Conservation (phyloP, 306 rosid genomes). For the Cucurbita pepo region DNA sequence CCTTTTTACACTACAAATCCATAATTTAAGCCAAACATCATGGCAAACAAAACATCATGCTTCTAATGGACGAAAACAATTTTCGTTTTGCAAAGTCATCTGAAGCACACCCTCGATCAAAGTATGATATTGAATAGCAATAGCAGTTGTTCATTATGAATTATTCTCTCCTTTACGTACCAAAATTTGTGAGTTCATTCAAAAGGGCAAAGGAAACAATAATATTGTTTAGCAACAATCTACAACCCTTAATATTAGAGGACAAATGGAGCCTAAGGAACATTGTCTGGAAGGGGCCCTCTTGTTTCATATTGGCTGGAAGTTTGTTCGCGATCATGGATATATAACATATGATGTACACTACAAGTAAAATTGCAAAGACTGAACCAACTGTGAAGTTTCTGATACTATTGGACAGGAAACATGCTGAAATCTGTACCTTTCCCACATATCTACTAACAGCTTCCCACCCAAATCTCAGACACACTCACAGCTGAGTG, state of each 20-base stretch:
- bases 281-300: too few species aligned
- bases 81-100: background rate
- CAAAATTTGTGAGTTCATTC: background rate
- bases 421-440: conserved; percentile 10
- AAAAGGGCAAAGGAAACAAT: background rate
- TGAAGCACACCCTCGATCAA: too few species aligned
- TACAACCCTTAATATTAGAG: too few species aligned
- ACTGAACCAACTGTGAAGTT: background rate
- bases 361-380: conserved; percentile 21
- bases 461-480: background rate
- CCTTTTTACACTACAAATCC: background rate
- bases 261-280: too few species aligned
- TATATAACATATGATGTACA: conserved; percentile 13
- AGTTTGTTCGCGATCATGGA: too few species aligned
- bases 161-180: background rate
- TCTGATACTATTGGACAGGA: conserved; percentile 9
- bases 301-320: too few species aligned
- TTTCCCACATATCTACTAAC: background rate
- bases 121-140: background rate
- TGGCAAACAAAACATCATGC: background rate
- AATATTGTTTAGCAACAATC: background rate
- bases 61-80: background rate
- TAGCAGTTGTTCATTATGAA: background rate
- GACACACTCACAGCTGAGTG: background rate
- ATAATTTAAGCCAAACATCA: background rate